Evolutionary conservation across 257 asterid species (phyloP), one percentile per base, ranked within the genome.

Genomic region (Lycium ferocissimum): DNA sequence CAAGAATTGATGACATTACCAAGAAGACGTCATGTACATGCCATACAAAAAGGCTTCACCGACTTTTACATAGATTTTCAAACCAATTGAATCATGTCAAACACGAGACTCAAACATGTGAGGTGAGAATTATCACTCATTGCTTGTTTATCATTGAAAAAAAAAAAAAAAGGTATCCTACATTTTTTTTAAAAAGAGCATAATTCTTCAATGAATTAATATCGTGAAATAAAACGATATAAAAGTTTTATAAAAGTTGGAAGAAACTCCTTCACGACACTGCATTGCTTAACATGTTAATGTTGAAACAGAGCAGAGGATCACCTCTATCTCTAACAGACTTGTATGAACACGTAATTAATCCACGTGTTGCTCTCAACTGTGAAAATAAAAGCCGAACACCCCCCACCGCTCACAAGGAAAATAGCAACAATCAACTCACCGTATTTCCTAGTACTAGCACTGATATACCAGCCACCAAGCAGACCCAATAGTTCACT

Each of bases 401-500:
- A 71, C 4, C 14, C 17, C 33, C 57, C 35, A 9, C 79, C 2
- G 9, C 57, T 71, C 37, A 43, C 10, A 71, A 71, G 76, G 79
- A 45, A 71, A 71, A 71, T 10, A 71, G 57, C 79, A 71, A 71
- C 79, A 71, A 71, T 35, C 56, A 43, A 71, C 79, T 43, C 5
- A 3, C 37, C 79, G 18, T 71, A 71, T 43, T 18, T 10, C 14
- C 56, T 40, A 43, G 79, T 43, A 71, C 79, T 7, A 20, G 56
- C 57, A 40, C 56, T 43, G 35, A 43, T 71, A 33, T n/a, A 43
- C 5, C 57, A 2, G 37, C 79, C 79, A 43, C 79, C 79, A 40
- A 43, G 57, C 79, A 43, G 79, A 71, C 79, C 5, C 35, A 43
- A 18, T n/a, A 71, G 79, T 18, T 18, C 18, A 71, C 26, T 17